Evolutionary conservation across 1,284 basidiomycete genomes (phyloP).

Genomic region (Dichomitus squalens): DNA sequence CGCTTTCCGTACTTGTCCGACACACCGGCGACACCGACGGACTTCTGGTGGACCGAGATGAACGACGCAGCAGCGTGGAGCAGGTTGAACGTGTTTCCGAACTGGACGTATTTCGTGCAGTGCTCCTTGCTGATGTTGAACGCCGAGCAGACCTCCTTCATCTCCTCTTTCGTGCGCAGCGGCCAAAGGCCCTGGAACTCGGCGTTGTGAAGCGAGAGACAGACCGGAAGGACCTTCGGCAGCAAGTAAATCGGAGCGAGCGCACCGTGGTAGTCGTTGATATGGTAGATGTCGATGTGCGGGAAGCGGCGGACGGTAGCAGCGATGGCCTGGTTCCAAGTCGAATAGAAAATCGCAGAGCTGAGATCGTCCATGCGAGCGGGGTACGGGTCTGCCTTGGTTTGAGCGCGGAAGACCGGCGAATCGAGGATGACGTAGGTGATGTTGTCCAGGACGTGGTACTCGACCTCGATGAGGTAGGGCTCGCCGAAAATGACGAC

Average conservation of each 20-base stretch:
- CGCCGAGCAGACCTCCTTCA: constrained; percentile 95
- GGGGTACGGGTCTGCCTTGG: constrained; percentile 91
- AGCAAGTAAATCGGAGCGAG: constrained; percentile 88
- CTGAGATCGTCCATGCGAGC: constrained; percentile 95
- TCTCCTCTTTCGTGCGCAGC: constrained; percentile 92
- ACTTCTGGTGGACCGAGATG: constrained; percentile 91
- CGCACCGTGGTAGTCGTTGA: constrained; percentile 93
- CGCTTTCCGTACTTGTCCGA: constrained; percentile 97
- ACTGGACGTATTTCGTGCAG: constrained; percentile 94
- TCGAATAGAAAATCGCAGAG: constrained; percentile 95
- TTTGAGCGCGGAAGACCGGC: constrained; percentile 93
- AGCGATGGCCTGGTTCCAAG: constrained; percentile 95
- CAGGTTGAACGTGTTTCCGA: constrained; percentile 95
- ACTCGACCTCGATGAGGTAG: constrained; percentile 93
- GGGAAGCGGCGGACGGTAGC: constrained; percentile 84
- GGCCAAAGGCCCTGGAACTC: constrained; percentile 97
- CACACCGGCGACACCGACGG: constrained; percentile 90
- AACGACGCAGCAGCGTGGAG: constrained; percentile 90
- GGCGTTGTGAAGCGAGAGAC: constrained; percentile 93
- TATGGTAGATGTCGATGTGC: constrained; percentile 86
- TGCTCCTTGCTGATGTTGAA: constrained; percentile 96
- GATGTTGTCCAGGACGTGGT: constrained; percentile 89
- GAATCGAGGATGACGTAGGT: constrained; percentile 92
- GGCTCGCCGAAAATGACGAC: constrained; percentile 95
- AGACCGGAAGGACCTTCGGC: constrained; percentile 86